Conservation (phyloP, 257 asterid species). For the Euphrasia confusa region DNA sequence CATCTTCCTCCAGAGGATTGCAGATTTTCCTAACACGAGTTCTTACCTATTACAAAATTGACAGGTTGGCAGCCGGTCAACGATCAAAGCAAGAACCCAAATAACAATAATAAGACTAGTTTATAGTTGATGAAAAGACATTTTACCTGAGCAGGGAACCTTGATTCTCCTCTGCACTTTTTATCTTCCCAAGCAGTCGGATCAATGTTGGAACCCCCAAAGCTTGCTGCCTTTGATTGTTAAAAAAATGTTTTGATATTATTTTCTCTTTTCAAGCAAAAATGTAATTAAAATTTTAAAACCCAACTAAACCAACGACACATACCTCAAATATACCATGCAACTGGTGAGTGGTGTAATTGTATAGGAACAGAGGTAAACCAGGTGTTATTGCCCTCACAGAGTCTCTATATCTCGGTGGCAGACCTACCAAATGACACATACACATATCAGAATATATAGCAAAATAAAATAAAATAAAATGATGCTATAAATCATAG, state of each 20-base stretch:
- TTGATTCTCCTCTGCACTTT: slow-evolving; percentile 92
- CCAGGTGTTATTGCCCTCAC: slow-evolving; percentile 97
- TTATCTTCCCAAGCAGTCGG: slow-evolving; percentile 99
- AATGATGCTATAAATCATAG: neutral
- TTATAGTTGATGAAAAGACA: neutral
- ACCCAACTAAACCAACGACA: slow-evolving; percentile 1
- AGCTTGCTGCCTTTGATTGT: slow-evolving; percentile 50
- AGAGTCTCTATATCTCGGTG: slow-evolving; percentile 89
- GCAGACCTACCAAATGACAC: slow-evolving; percentile 54
- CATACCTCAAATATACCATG: slow-evolving; percentile 92
- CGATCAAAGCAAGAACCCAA: slow-evolving; percentile 7
- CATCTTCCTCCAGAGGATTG: slow-evolving; percentile 90
- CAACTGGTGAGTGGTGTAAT: slow-evolving; percentile 87
- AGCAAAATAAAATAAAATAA: neutral
- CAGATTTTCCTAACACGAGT: slow-evolving; percentile 69
- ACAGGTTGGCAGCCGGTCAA: slow-evolving; percentile 7
- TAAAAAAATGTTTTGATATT: neutral
- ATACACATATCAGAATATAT: neutral
- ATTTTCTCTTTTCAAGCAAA: neutral
- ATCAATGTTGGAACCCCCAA: slow-evolving; percentile 95
- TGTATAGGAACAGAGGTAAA: slow-evolving; percentile 82
- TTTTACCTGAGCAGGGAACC: slow-evolving; percentile 90
- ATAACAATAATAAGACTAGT: neutral
- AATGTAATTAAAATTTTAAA: neutral
- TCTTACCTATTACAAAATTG: slow-evolving; percentile 50